Percentiles rank a stretch among this genome's conserved stretches.
phyloP scores from a whole-genome alignment of 2,329 filamentous ascomycete genomes.

The Colletotrichum echinochloae region DNA sequence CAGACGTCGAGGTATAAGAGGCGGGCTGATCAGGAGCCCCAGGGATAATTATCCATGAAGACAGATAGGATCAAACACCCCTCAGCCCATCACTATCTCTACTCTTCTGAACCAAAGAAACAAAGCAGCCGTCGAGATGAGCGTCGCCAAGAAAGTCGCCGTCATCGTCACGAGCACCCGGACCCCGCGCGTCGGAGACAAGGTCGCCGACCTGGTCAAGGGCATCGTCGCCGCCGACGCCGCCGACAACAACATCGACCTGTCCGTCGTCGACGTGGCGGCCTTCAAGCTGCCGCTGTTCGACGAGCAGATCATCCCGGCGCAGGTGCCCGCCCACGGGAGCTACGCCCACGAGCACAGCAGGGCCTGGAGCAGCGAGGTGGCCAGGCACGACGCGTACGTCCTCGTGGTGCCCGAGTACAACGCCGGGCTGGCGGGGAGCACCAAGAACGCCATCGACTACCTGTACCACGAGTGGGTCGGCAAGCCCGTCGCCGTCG shows the following conservation, averaged over 20 bases:
- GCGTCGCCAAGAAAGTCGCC: conserved; percentile 45
- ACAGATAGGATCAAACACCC: not conserved
- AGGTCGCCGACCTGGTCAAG: conserved; percentile 50
- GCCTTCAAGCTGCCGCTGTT: conserved; percentile 58
- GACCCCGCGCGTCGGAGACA: conserved; percentile 49
- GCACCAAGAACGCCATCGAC: conserved; percentile 72
- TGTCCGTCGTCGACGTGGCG: conserved; percentile 52
- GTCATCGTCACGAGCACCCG: conserved; percentile 54
- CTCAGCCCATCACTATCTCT: not conserved
- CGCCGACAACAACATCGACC: conserved; percentile 38
- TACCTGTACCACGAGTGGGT: conserved; percentile 70
- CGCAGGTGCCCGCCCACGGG: conserved; percentile 50
- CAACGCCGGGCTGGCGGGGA: conserved; percentile 66
- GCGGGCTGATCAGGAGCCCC: not conserved
- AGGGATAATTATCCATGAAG: too few relatives aligned
- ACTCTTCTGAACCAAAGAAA: not conserved
- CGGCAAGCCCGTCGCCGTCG: conserved; percentile 64
- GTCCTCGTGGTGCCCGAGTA: conserved; percentile 66
- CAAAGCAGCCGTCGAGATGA: not conserved
- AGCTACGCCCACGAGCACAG: conserved; percentile 56
- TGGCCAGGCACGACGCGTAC: conserved; percentile 53
- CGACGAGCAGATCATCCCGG: conserved; percentile 56
- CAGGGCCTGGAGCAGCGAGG: conserved; percentile 58
- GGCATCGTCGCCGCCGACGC: conserved; percentile 45
- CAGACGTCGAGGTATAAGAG: not conserved